Evolutionary conservation across 305 asterid genomes (phyloP), one percentile per base, ranked within the genome.

Genomic region (Rubia balearica): DNA sequence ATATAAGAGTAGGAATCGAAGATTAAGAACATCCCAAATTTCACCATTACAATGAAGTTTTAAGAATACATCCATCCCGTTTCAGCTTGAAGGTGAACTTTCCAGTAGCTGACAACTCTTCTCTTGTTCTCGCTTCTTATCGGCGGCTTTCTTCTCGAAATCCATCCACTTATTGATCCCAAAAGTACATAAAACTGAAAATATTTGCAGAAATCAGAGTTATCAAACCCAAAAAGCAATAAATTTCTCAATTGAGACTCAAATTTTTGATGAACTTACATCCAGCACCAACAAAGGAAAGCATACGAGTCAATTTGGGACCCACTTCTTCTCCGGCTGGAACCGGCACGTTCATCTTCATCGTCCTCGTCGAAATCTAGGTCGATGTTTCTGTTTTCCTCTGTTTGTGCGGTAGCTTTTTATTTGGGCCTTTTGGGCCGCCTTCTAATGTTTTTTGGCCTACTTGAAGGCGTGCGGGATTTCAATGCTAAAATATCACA

Each of bases 161-260:
- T 83, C 90, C 70, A 76, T 89, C 86, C 88, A 86, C 82, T 83
- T 88, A 82, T 86, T 88, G 69, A 86, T 86, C 60, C 72, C 91
- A 43, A 73, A 76, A 14, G 90, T 80, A 74, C 89, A 84, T 42
- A 89, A 27, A 63, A 83, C 96, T 88, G 73, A 9, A 74, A 61
- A 27, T 22, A 8, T 21, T 55, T 59, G 46, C 67, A 13, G 68
- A 69, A n/a, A 19, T 27, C 36, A 42, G 17, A 53, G 59, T 5
- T 53, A 38, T 48, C 38, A 10, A 21, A 27, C 12, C 21, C 21
- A 56, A 16, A 57, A 57, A 1, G 0, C 2, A 40, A 38, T 55
- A 38, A 48, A 0, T 53, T 21, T 57, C 63, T 57, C 16, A 57
- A 53, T 57, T 61, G 30, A 21, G 45, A 65, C 6, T 51, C 71